A percentile compares a stretch with the other conserved stretches of the same genome.
phyloP scores from a whole-genome alignment of 768 basidiomycete genomes.

The Termitomyces sp. region DNA sequence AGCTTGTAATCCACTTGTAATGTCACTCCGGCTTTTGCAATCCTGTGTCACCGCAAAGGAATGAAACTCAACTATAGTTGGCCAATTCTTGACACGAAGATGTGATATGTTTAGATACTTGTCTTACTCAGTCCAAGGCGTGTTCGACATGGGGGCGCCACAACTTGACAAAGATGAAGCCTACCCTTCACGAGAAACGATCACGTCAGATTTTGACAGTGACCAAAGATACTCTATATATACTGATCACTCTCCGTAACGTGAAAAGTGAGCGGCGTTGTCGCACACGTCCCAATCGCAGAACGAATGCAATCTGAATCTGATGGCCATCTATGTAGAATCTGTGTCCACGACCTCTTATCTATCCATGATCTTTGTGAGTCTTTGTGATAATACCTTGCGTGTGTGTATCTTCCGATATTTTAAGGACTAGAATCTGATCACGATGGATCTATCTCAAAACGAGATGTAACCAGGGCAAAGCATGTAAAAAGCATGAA shows the following conservation, averaged over 20 bases:
- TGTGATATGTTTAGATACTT: not conserved
- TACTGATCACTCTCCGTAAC: too few species aligned
- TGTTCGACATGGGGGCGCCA: not conserved
- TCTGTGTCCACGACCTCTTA: not conserved
- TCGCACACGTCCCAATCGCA: not conserved
- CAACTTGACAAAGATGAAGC: not conserved
- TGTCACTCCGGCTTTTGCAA: not conserved
- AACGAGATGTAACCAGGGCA: not conserved
- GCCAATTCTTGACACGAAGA: not conserved
- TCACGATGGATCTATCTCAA: not conserved
- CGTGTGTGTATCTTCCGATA: not conserved
- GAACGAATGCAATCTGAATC: not conserved
- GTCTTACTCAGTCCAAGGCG: not conserved
- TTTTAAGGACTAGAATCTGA: not conserved
- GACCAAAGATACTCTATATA: not conserved
- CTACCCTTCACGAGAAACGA: too few species aligned
- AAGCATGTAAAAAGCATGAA: not conserved
- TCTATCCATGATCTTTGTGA: not conserved
- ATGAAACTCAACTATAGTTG: too few species aligned
- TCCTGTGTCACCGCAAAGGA: not conserved
- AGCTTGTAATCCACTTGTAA: not conserved
- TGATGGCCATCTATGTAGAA: not conserved
- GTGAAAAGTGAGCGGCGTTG: not conserved
- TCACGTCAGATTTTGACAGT: not conserved
- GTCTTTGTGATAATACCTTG: not conserved